These are phyloP conservation scores for Solanum tacnaense DNA, from an alignment of 257 asterid species.

Conservation along the genomic window DNA sequence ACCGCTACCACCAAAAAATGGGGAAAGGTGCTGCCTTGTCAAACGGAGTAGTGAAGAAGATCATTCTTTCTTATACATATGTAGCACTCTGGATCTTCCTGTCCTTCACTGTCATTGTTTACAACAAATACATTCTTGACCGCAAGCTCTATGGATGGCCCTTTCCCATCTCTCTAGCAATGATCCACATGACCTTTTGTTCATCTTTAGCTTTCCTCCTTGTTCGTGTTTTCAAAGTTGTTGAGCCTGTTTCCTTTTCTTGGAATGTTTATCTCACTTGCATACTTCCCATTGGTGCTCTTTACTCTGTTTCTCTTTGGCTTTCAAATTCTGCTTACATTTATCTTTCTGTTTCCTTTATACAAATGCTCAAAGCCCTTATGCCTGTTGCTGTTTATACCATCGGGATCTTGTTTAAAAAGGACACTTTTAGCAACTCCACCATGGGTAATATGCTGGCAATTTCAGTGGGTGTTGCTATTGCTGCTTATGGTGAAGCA, in stretches of 20 bases:
- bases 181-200: slow-evolving; percentile 18
- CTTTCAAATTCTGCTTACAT: slow-evolving; percentile 6
- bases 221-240: slow-evolving; percentile 7
- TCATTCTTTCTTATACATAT: slow-evolving; percentile 12
- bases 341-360: slow-evolving; percentile 1
- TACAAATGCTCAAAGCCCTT: slow-evolving; percentile 10
- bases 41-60: slow-evolving; percentile 11
- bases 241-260: slow-evolving; percentile 9
- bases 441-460: slow-evolving; percentile 1
- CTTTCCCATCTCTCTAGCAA: slow-evolving; percentile 12
- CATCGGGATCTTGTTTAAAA: slow-evolving; percentile 1
- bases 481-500: slow-evolving; percentile 9
- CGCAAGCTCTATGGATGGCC: slow-evolving; percentile 16
- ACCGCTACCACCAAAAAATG: not conserved
- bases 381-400: slow-evolving; percentile 9
- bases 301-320: slow-evolving; percentile 5
- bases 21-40: slow-evolving; percentile 7
- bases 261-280: slow-evolving; percentile 3
- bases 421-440: not conserved
- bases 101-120: slow-evolving; percentile 17
- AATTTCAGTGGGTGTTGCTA: slow-evolving; percentile 1
- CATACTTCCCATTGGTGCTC: slow-evolving; percentile 5
- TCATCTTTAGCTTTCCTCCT: slow-evolving; percentile 7
- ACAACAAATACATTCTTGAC: slow-evolving; percentile 22
- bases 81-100: slow-evolving; percentile 20